A percentile compares a stretch with the other conserved stretches of the same genome.
Evolutionary conservation across 2,329 filamentous ascomycete species (phyloP).

Genomic region (Bertia moriformis): DNA sequence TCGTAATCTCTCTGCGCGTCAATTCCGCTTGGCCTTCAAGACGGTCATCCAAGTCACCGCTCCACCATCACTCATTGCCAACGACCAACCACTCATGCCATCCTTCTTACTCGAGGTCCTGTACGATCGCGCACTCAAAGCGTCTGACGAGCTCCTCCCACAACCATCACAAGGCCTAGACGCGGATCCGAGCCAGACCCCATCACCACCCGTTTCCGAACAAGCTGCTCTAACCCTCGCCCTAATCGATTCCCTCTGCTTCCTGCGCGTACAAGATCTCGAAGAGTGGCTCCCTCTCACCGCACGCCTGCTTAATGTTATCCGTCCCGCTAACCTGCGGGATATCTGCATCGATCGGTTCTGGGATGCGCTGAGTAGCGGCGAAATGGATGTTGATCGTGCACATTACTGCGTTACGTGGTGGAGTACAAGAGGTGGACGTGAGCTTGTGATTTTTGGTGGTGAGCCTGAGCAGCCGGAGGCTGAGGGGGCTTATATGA

Average conservation of each 20-base stretch:
- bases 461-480: conserved; percentile 3
- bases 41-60: conserved; percentile 51
- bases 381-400: conserved; percentile 59
- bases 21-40: conserved; percentile 59
- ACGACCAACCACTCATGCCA: conserved; percentile 45
- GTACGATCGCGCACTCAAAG: conserved; percentile 38
- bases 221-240: conserved; percentile 50
- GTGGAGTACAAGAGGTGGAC: conserved; percentile 41
- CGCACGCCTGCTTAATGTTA: conserved; percentile 39
- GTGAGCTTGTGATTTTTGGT: conserved; percentile 9
- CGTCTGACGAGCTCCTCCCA: conserved; percentile 28
- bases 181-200: conserved; percentile 10
- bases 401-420: conserved; percentile 51
- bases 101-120: conserved; percentile 52
- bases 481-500: not conserved
- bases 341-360: conserved; percentile 43
- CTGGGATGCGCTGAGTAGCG: conserved; percentile 48
- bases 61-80: conserved; percentile 46
- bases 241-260: conserved; percentile 49
- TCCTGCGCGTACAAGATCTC: conserved; percentile 39
- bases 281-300: conserved; percentile 53
- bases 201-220: conserved; percentile 29
- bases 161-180: conserved; percentile 7
- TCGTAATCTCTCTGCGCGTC: conserved; percentile 45
- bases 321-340: conserved; percentile 38